Evolutionary conservation across 2,329 filamentous ascomycete species (phyloP).

Genomic region (Metarhizium brunneum): DNA sequence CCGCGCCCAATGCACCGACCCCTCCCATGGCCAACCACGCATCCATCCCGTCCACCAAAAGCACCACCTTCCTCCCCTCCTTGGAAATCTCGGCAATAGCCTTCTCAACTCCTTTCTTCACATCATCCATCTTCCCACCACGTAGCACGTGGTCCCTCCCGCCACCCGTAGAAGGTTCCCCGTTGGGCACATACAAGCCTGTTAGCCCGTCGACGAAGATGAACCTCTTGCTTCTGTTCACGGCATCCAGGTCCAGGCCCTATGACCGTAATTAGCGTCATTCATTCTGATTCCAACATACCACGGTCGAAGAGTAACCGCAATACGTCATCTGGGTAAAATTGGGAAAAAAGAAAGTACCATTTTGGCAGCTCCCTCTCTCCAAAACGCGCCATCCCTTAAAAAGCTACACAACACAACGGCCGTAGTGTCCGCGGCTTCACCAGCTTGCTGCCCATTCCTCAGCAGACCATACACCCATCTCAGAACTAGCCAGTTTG

Average conservation of each 20-base stretch:
- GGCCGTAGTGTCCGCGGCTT: conserved; percentile 21
- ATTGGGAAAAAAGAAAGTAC: conserved; percentile 27
- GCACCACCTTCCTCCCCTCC: conserved; percentile 30
- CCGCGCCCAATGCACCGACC: conserved; percentile 35
- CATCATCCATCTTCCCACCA: conserved; percentile 22
- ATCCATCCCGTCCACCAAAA: conserved; percentile 60
- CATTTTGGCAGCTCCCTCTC: conserved; percentile 56
- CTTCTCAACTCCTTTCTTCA: conserved; percentile 29
- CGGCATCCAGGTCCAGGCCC: conserved; percentile 61
- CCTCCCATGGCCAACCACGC: conserved; percentile 49
- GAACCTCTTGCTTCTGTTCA: conserved; percentile 50
- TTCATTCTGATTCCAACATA: too few relatives aligned
- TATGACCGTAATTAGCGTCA: conserved; percentile 17
- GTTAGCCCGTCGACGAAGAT: conserved; percentile 68
- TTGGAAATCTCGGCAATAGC: conserved; percentile 26
- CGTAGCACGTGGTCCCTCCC: conserved; percentile 17
- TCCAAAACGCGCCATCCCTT: conserved; percentile 72
- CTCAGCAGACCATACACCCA: conserved; percentile 40
- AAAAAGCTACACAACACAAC: conserved; percentile 79
- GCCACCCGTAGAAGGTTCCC: conserved; percentile 4
- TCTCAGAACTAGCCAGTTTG: conserved; percentile 57
- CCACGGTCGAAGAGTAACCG: too few relatives aligned
- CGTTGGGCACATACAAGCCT: conserved; percentile 38
- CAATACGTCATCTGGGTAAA: background rate
- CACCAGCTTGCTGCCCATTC: conserved; percentile 11